Conservation (phyloP, 2,329 filamentous ascomycete genomes). For the Gnomoniopsis smithogilvyi region DNA sequence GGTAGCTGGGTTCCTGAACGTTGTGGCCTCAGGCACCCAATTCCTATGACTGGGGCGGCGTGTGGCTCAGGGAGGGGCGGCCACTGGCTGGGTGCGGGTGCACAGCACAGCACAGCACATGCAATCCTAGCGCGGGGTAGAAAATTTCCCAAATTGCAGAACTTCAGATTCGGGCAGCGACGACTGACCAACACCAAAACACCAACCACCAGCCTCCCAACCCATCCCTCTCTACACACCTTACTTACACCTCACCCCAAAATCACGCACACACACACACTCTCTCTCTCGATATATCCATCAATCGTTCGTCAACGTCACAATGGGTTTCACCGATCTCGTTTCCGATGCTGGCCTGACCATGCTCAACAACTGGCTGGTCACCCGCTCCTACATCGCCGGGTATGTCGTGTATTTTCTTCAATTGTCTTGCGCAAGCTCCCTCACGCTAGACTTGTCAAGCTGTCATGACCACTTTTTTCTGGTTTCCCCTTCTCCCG, state of each 20-base stretch:
- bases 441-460: too few species aligned
- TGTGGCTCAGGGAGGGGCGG: background rate
- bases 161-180: slow-evolving; percentile 14
- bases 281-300: background rate
- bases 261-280: background rate
- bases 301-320: slow-evolving; percentile 1
- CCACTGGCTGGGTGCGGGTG: background rate
- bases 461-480: background rate
- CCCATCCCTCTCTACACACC: background rate
- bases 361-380: slow-evolving; percentile 63
- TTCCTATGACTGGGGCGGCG: background rate
- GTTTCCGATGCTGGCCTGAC: slow-evolving; percentile 26
- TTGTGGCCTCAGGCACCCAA: slow-evolving; percentile 12
- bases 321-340: slow-evolving; percentile 29
- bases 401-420: slow-evolving; percentile 58
- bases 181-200: slow-evolving; percentile 11
- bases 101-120: too few species aligned
- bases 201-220: background rate
- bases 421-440: too few species aligned
- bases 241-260: too few species aligned
- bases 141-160: slow-evolving; percentile 15
- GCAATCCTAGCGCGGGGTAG: slow-evolving; percentile 16
- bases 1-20: background rate
- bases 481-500: background rate
- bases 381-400: slow-evolving; percentile 70